Evolutionary conservation across 805 yeast genomes (phyloP).

Genomic region (Torulaspora microellipsoides): DNA sequence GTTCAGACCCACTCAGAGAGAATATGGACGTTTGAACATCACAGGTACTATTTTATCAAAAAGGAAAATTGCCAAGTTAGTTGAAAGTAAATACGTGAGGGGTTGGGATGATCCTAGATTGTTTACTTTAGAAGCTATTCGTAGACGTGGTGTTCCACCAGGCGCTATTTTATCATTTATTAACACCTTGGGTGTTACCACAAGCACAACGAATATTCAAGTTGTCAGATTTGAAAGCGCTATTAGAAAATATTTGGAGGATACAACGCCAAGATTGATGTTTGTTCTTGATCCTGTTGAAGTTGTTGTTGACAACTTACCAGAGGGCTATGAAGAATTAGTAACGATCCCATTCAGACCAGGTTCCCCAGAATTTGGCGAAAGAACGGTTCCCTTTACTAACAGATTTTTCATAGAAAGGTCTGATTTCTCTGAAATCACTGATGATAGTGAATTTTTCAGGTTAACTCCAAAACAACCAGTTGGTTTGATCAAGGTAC

Average conservation of each 20-base stretch:
- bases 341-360: conserved; percentile 87
- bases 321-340: conserved; percentile 65
- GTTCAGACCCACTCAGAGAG: conserved; percentile 98
- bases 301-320: conserved; percentile 75
- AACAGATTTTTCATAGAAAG: conserved; percentile 80
- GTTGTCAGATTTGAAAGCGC: conserved; percentile 84
- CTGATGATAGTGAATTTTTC: conserved; percentile 66
- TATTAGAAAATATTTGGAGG: conserved; percentile 81
- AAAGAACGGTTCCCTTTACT: conserved; percentile 68
- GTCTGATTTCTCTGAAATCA: conserved; percentile 72
- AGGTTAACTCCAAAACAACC: conserved; percentile 92
- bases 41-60: conserved; percentile 93
- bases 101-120: conserved; percentile 99
- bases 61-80: conserved; percentile 92
- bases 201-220: conserved; percentile 88
- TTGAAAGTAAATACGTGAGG: conserved; percentile 73
- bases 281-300: conserved; percentile 83
- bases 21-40: conserved; percentile 92
- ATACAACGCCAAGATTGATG: conserved; percentile 91
- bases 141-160: conserved; percentile 98
- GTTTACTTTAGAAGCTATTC: conserved; percentile 88
- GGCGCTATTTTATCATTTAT: conserved; percentile 93
- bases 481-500: conserved; percentile 91
- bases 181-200: conserved; percentile 94
- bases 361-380: conserved; percentile 73